Evolutionary conservation across 441 rosid genomes (phyloP), one percentile per base, ranked within the genome.

Genomic region (Dalechampia spathulata): DNA sequence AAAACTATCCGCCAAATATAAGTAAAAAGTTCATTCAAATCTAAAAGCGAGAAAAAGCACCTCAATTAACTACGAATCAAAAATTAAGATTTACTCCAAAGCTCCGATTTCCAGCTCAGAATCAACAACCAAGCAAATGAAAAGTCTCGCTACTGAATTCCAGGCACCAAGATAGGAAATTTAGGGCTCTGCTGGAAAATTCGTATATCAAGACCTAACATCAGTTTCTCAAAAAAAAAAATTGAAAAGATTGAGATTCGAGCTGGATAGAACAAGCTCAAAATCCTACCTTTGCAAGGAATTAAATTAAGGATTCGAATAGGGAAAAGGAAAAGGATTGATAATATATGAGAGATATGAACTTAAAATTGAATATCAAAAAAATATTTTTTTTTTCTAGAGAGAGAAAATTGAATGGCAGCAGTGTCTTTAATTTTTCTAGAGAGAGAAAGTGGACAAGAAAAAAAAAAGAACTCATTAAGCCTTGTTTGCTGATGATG

Each of bases 161-260:
- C 34, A 52, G 64, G 43, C 20, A 60, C 30, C 49, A 27, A 40
- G 28, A 50, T 19, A 2, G 20, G 20, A 19, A 63, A 71, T 60
- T 75, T 80, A 78, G 90, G 93, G 86, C 78, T 85, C 78, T 62
- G 63, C 67, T 64, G 68, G 69, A 60, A 70, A 70, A 71, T 64
- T 57, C 72, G 76, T 52, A 68, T 71, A 69, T 62, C 45, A 52
- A 17, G 36, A 49, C 2, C 46, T n/a, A 27, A 53, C 30, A 32
- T 21, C 65, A 15, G 44, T 45, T 57, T 52, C n/a, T n/a, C n/a
- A n/a, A n/a, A 22, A 66, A 43, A 47, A 11, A 23, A 32, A 49
- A 23, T 45, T 39, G 37, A 57, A 27, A 23, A 57, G 50, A 61
- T 43, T 39, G 51, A 42, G 36, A 57, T 27, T 47, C 9, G 12